phyloP scores from a whole-genome alignment of 2,329 filamentous ascomycete genomes.

The Trichoderma sp. region DNA sequence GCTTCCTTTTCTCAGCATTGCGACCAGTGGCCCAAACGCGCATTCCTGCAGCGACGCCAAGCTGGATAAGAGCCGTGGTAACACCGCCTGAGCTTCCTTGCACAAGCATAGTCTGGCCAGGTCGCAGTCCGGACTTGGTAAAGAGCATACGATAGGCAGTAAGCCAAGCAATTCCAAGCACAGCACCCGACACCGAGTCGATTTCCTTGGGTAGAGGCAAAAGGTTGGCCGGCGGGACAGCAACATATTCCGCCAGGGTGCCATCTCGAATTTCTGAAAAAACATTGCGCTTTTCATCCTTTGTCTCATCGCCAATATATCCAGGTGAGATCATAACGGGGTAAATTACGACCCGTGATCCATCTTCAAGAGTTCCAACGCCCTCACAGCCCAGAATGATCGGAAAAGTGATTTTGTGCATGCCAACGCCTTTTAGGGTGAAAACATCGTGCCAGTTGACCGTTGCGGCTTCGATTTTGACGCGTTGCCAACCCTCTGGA shows the following conservation, averaged over 20 bases:
- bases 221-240: neutral
- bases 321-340: neutral
- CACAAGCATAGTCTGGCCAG: constrained; percentile 17
- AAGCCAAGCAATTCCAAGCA: constrained; percentile 14
- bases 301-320: constrained; percentile 12
- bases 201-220: neutral
- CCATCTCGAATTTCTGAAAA: constrained; percentile 1
- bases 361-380: constrained; percentile 6
- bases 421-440: neutral
- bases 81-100: constrained; percentile 15
- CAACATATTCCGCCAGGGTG: constrained; percentile 9
- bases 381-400: constrained; percentile 4
- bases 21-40: constrained; percentile 7
- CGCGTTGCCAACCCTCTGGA: constrained; percentile 8
- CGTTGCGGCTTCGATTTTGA: neutral
- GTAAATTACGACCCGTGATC: constrained; percentile 1
- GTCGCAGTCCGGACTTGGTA: neutral
- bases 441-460: constrained; percentile 14
- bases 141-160: constrained; percentile 18
- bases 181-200: neutral
- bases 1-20: constrained; percentile 5
- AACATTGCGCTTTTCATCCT: constrained; percentile 3
- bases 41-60: constrained; percentile 11
- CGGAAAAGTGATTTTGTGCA: neutral
- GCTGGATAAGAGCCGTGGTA: constrained; percentile 15